phyloP scores from a whole-genome alignment of 176 grass and related monocot genomes.

The maize (Zea mays) region Zm-B73-REFERENCE-NAM-5.0 NC_050105.1:92607001-92607500 shows the following conservation, averaged over 20 bases:
- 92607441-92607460: not conserved
- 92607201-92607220: not conserved
- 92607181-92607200: constrained; percentile 42
- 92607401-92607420: not conserved
- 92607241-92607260: not conserved
- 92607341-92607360: not conserved
- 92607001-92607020: constrained; percentile 85
- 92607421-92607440: not conserved
- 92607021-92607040: constrained; percentile 88
- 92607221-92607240: constrained; percentile 14
- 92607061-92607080: constrained; percentile 97
- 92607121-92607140: constrained; percentile 91
- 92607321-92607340: not conserved
- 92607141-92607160: constrained; percentile 91
- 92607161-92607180: constrained; percentile 96
- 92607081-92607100: constrained; percentile 98
- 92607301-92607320: not conserved
- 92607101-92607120: constrained; percentile 93
- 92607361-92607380: not conserved
- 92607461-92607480: not conserved
- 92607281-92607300: not conserved
- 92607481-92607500: not conserved
- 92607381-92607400: not conserved
- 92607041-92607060: constrained; percentile 98
- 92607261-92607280: not conserved